Base-by-base conservation (phyloP, 306 rosid species). In the Cotoneaster glaucophyllus region DNA sequence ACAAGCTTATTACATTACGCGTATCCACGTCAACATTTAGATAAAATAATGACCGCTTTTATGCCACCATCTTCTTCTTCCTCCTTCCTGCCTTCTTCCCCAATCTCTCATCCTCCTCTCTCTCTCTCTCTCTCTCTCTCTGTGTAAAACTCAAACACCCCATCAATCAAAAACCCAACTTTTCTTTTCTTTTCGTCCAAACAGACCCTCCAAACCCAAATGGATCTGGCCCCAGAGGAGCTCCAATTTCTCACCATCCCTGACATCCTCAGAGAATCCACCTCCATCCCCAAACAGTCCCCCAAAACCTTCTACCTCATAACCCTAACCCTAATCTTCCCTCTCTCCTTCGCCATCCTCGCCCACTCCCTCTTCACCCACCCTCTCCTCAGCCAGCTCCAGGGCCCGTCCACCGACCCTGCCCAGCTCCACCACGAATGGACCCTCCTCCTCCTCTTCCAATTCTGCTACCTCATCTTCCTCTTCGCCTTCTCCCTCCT, bases 351-450 rank as follows among this genome's bases (percentile, higher is more conserved):
- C 24, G 99, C 98, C 21, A 90, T 92, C 77, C 61, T 95, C 14
- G 97, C 99, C 9, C 97, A 92, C 84, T 88, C 99, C 0, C 93
- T 95, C 76, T 95, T 92, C 91, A 92, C 99, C 19, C 97, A 90
- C 77, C 97, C 98, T 0, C 73, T 95, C 29, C 78, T 95, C 2
- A 39, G 77, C 0, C 93, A 92, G 74, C 89, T 95, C 64, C 89
- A 95, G 68, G 74, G 75, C 37, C 96, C 95, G 0, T 81, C 79
- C 52, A 26, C 85, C 13, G 96, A 90, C 70, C 90, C 93, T 4
- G 67, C 83, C 14, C 90, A 90, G 53, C 72, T 87, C 83, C 69
- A 80, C 17, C 99, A 89, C 24, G 80, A 91, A 74, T 92, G 93
- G 97, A 81, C 97, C 72, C 70, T 90, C 37, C 97, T 95, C 57